phyloP scores from a whole-genome alignment of 768 basidiomycete genomes.

The Lanmaoa pseudosensibilis region DNA sequence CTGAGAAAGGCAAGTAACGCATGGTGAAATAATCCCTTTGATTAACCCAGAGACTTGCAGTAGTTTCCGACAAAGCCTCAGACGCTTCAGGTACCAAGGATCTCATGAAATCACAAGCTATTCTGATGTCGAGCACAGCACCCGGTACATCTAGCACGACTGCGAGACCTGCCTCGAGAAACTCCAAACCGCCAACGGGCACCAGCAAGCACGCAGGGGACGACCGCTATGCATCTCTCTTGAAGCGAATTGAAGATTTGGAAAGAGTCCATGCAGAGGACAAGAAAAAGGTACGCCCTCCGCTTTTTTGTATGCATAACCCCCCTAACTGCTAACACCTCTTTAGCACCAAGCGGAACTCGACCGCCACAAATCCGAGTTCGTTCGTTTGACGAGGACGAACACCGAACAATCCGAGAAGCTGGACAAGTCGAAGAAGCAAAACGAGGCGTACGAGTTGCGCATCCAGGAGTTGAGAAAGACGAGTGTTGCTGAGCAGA shows the following conservation, averaged over 20 bases:
- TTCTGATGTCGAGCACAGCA: conserved; percentile 26
- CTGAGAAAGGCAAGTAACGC: conserved; percentile 13
- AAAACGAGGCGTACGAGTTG: conserved; percentile 54
- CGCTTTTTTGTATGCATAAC: too few relatives aligned
- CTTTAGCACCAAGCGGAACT: conserved; percentile 58
- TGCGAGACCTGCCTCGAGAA: conserved; percentile 25
- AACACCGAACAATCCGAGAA: conserved; percentile 52
- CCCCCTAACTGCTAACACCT: too few relatives aligned
- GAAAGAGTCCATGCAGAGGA: conserved; percentile 62
- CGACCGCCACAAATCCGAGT: conserved; percentile 60
- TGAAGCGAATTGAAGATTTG: conserved; percentile 63
- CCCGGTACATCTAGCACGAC: conserved; percentile 35
- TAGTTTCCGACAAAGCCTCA: conserved; percentile 35
- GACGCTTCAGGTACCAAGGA: conserved; percentile 41
- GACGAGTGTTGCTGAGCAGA: conserved; percentile 46
- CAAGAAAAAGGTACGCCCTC: conserved; percentile 58
- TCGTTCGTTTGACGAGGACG: conserved; percentile 47
- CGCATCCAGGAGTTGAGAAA: conserved; percentile 64
- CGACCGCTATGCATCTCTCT: conserved; percentile 56
- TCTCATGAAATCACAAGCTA: not conserved
- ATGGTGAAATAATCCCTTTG: too few relatives aligned
- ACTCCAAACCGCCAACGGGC: conserved; percentile 20
- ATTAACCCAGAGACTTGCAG: conserved; percentile 1
- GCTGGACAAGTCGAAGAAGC: conserved; percentile 63
- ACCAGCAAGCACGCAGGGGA: conserved; percentile 21